Evolutionary conservation across 2,329 filamentous ascomycete genomes (phyloP), one percentile per base, ranked within the genome.

Genomic region (Cercospora janseana): DNA sequence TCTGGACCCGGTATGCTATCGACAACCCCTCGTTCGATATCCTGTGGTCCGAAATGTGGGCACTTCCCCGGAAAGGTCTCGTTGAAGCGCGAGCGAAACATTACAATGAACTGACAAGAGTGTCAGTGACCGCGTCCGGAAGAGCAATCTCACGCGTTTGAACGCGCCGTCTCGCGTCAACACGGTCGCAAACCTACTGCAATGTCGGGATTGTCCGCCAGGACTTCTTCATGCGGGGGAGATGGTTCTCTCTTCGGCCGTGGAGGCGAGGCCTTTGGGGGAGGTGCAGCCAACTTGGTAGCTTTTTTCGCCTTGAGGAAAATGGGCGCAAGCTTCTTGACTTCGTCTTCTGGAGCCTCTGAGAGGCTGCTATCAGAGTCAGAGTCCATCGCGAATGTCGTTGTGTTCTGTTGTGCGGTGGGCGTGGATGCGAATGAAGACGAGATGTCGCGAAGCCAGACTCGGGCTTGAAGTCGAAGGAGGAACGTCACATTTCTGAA

Each of bases 31-130:
- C 80, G 79, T 72, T 98, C 93, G 54, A 98, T 81, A 70, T 98
- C 94, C 72, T 98, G 92, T 9, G 93, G 93, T 16, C 93, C 93
- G 60, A 95, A 89, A 67, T 95, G 88, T 59, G 88, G 79, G 27
- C 95, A 78, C 24, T 89, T 93, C 70, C 90, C 86, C 40, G 91
- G 86, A 60, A 98, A 93, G 54, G 83, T 86, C 54, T 95, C 90
- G 72, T 80, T 84, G 71, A 98, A 97, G 66, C 93, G 88, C 70
- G 87, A 87, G 69, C 92, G 84, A 73, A 97, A 98, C 88, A 95
- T 96, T 60, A 97, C 89, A 70, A 98, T 88, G 73, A 98, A 96
- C 89, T 96, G 65, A 63, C 64, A 75, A 42, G 43, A 55, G 52
- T 79, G 80, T 81, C 70, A 64, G 63, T 54, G 54, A 51, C 45